Conservation (phyloP, 306 rosid genomes). For the Ceratonia siliqua region DNA sequence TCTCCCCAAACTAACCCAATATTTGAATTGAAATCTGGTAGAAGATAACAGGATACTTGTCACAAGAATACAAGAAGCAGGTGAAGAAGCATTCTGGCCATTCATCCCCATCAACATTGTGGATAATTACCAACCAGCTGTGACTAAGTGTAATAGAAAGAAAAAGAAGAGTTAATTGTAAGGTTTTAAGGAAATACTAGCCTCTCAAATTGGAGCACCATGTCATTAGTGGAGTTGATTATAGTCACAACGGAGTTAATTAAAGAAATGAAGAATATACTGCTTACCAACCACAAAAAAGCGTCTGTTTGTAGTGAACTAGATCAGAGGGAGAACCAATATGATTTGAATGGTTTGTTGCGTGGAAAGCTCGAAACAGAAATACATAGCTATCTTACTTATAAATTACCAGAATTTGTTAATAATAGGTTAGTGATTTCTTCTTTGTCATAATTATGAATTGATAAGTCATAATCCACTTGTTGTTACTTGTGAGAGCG, state of each 20-base stretch:
- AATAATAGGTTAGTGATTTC: background rate
- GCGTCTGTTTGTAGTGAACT: background rate
- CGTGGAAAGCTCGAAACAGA: background rate
- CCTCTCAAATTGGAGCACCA: constrained; percentile 47
- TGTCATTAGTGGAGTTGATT: constrained; percentile 44
- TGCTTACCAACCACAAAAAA: constrained; percentile 19
- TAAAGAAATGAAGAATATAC: constrained; percentile 26
- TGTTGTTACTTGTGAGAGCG: background rate
- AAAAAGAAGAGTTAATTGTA: background rate
- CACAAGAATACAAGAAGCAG: background rate
- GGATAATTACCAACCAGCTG: background rate
- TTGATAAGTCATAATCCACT: background rate
- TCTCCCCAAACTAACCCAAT: background rate
- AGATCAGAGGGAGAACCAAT: constrained; percentile 9
- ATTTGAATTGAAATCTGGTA: background rate
- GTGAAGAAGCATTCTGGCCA: background rate
- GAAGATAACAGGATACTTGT: too few species aligned
- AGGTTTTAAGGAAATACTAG: constrained; percentile 11
- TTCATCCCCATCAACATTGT: background rate
- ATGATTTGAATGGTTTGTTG: background rate
- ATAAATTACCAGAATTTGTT: background rate
- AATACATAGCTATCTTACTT: background rate
- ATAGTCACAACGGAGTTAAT: constrained; percentile 26
- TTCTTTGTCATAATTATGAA: constrained; percentile 13
- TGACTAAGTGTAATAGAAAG: background rate